Conservation (phyloP, 768 basidiomycete genomes). For the Podaxis sp. region DNA sequence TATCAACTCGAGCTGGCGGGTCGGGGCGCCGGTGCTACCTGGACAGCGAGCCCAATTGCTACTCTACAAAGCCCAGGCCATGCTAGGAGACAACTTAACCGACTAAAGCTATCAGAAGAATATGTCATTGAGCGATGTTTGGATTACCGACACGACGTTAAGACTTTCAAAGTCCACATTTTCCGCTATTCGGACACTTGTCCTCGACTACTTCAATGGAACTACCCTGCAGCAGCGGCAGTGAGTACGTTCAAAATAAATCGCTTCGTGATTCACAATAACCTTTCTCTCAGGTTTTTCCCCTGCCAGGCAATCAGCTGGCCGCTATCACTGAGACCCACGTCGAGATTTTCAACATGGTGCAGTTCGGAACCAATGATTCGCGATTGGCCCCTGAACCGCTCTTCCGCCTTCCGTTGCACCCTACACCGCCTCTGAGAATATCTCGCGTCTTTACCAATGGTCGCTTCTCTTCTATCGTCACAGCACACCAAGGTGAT, state of each 20-base stretch:
- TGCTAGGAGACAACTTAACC: not conserved
- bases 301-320: not conserved
- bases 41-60: not conserved
- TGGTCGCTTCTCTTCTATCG: not conserved
- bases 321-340: not conserved
- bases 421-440: not conserved
- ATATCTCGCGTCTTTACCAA: not conserved
- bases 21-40: not conserved
- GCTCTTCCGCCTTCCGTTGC: not conserved
- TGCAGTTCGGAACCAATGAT: not conserved
- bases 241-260: not conserved
- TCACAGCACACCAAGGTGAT: not conserved
- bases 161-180: not conserved
- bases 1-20: not conserved
- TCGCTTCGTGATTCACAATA: not conserved
- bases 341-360: not conserved
- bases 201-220: not conserved
- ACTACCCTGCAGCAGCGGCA: not conserved
- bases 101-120: not conserved
- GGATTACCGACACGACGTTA: not conserved
- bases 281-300: not conserved
- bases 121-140: not conserved
- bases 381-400: not conserved
- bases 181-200: not conserved
- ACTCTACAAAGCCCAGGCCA: not conserved